Evolutionary conservation across 768 basidiomycete species (phyloP), one percentile per base, ranked within the genome.

Genomic region (Termitomyces sp.): DNA sequence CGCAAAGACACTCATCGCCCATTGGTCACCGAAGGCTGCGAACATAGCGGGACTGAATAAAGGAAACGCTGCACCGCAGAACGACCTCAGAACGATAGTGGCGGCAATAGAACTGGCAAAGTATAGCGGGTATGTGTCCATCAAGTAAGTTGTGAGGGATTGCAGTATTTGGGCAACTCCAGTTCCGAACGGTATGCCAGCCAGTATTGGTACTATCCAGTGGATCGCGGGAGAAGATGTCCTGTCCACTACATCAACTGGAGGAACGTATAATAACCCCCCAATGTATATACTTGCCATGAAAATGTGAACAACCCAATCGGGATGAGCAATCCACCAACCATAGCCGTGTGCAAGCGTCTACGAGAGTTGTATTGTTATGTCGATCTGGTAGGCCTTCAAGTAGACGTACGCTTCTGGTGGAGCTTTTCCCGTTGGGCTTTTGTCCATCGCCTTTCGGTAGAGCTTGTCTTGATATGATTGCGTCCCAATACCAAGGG

Each of bases 21-120:
- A 80, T 51, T 78, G 65, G 58, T 83, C 82, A 11, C 84, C 85
- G 2, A 87, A 73, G 1, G 72, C 70, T 36, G 63, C 63, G 65
- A 83, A 85, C 78, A 86, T 76, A 33, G 74, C 58, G 0, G 82
- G 78, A 48, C 79, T 79, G 66, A 85, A 78, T 16, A 86, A 69
- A 1, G 87, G 87, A 69, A 89, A 87, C 8, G 81, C 75, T 1
- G 83, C 85, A 24, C 83, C 87, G 61, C 84, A 81, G 20, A 79
- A 70, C 0, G 83, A 87, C 59, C 87, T 83, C 49, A 88, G 69
- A 51, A 89, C 83, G 54, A 87, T 82, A 11, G 85, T 86, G 55
- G 87, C 82, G 15, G 87, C 86, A 54, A 88, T 77, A 18, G 87
- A 87, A 63, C 84, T 85, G 2, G 87, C 86, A 60, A 80, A 83